Conservation (phyloP, 1,284 basidiomycete genomes). For the Wolfiporia cocos region DNA sequence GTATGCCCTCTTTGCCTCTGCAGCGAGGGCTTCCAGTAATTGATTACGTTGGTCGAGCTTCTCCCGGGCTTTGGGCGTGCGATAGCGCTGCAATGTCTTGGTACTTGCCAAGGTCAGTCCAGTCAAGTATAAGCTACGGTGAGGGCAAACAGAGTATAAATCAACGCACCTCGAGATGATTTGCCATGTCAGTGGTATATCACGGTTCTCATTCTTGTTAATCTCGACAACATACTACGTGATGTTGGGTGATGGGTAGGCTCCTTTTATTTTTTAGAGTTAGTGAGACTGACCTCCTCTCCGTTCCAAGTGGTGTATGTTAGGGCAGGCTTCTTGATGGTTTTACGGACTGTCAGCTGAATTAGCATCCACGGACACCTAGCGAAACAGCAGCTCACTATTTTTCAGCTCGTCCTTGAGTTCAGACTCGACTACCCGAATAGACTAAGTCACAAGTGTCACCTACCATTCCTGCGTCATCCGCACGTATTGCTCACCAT, state of each 20-base stretch:
- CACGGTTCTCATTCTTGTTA: conserved; percentile 61
- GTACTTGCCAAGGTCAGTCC: conserved; percentile 44
- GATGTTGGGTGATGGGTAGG: no score
- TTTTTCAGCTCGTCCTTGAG: conserved; percentile 72
- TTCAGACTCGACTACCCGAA: conserved; percentile 65
- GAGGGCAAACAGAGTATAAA: not conserved
- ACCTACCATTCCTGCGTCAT: not conserved
- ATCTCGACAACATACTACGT: conserved; percentile 79
- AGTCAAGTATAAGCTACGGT: no score
- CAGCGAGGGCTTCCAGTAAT: conserved; percentile 69
- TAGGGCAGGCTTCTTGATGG: conserved; percentile 71
- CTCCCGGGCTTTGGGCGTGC: conserved; percentile 65
- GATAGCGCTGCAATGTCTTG: conserved; percentile 73
- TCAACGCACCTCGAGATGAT: conserved; percentile 61
- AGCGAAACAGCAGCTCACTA: conserved; percentile 34
- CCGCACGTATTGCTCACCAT: conserved; percentile 32
- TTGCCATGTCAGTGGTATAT: conserved; percentile 77
- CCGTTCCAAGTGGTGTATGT: conserved; percentile 65
- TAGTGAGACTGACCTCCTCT: conserved; percentile 52
- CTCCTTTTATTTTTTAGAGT: not conserved
- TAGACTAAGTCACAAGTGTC: conserved; percentile 31
- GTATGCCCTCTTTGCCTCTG: conserved; percentile 65
- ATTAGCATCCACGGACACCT: not conserved
- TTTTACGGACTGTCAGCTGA: conserved; percentile 63
- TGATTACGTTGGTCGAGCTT: conserved; percentile 75